These are phyloP conservation scores for Colletotrichum cordylinicola DNA, from an alignment of 2,329 filamentous ascomycete species.

Conservation along the genomic window DNA sequence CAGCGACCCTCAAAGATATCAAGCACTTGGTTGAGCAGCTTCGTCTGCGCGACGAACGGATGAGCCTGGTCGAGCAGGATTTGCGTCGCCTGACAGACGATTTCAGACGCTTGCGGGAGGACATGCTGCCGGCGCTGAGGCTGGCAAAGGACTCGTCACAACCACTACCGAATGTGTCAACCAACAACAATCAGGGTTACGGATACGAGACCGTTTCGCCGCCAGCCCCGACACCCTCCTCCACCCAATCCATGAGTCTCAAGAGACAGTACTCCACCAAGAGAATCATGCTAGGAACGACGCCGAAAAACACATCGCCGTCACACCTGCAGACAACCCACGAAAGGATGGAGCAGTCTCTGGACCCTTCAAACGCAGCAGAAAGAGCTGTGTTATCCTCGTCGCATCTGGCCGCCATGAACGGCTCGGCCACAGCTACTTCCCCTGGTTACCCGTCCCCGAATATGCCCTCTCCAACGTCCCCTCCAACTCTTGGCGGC, in stretches of 20 bases:
- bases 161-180: slow-evolving; percentile 59
- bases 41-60: slow-evolving; percentile 87
- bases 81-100: slow-evolving; percentile 85
- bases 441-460: slow-evolving; percentile 63
- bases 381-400: slow-evolving; percentile 71
- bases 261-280: slow-evolving; percentile 79
- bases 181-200: slow-evolving; percentile 47
- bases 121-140: slow-evolving; percentile 88
- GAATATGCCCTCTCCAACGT: slow-evolving; percentile 75
- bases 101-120: slow-evolving; percentile 86
- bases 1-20: slow-evolving; percentile 91
- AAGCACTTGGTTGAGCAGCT: slow-evolving; percentile 90
- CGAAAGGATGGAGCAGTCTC: slow-evolving; percentile 68
- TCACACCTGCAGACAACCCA: slow-evolving; percentile 74
- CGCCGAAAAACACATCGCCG: slow-evolving; percentile 78
- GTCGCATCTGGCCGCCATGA: slow-evolving; percentile 74
- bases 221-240: slow-evolving; percentile 61
- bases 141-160: slow-evolving; percentile 92
- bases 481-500: slow-evolving; percentile 61
- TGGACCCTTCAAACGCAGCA: slow-evolving; percentile 74
- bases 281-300: slow-evolving; percentile 72
- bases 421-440: slow-evolving; percentile 59
- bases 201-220: slow-evolving; percentile 63
- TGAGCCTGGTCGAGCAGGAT: slow-evolving; percentile 83
- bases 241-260: slow-evolving; percentile 58